Evolutionary conservation across 441 rosid genomes (phyloP), one percentile per base, ranked within the genome.

Genomic region (Adansonia grandidieri): DNA sequence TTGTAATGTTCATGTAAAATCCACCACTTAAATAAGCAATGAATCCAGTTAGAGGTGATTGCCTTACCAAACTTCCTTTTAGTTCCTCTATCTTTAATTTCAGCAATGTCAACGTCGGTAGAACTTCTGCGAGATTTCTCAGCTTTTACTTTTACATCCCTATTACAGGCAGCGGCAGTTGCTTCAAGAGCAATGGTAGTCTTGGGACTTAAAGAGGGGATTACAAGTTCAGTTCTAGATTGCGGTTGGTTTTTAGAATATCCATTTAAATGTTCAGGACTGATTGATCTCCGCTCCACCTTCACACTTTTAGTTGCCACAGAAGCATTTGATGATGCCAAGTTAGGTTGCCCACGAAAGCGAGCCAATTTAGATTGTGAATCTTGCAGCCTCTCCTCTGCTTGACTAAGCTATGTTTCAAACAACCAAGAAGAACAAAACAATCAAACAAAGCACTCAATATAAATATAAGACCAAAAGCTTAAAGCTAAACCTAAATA

Each of bases 41-140:
- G 53, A 66, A 19, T 22, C 37, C 20, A 58, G 51, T 48, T 69
- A 45, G 11, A n/a, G 77, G 63, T 53, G 10, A 66, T 67, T 76
- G 63, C 64, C 61, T 81, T 88, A 93, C 99, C 96, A 61, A 83
- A 73, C 77, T 93, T 95, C 86, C 97, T 87, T 82, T 91, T 91
- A 15, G 74, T 84, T 70, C 91, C 94, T 83, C 82, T 89, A 54
- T 85, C 88, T 58, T 80, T 83, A 70, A 32, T 80, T 71, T 83
- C 80, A 70, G 81, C 78, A 79, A 79, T 84, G 78, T 83, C 87
- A 48, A 10, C 77, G 50, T 82, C 83, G 40, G 80, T 63, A 61
- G 86, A 82, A 77, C 45, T 80, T 73, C 80, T 84, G 68, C 47
- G 72, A 83, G 85, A 80, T 20, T 80, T 84, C 73, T 90, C 96